Evolutionary conservation across 805 yeast species (phyloP).

Genomic region (Teunomyces gatunensis): DNA sequence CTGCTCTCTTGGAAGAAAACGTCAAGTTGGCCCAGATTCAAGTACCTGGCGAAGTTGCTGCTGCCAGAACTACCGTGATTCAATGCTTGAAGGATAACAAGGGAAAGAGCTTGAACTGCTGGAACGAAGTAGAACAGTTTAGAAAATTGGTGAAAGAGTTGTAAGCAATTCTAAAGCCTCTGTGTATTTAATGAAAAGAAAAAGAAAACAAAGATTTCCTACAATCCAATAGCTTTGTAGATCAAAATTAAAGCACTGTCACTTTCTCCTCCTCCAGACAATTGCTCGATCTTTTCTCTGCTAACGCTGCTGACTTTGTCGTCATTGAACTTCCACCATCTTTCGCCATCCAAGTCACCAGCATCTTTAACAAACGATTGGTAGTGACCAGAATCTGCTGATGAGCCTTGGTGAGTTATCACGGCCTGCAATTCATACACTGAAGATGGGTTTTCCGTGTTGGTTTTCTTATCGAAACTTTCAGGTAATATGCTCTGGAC

Average conservation of each 20-base stretch:
- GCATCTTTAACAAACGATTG: slow-evolving; percentile 83
- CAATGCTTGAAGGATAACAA: slow-evolving; percentile 61
- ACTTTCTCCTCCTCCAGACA: slow-evolving; percentile 98
- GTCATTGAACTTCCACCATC: slow-evolving; percentile 95
- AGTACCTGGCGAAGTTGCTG: slow-evolving; percentile 37
- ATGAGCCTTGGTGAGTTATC: slow-evolving; percentile 90
- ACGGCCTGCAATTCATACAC: slow-evolving; percentile 81
- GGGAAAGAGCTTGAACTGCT: slow-evolving; percentile 72
- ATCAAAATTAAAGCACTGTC: slow-evolving; percentile 90
- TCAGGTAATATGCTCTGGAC: slow-evolving; percentile 43
- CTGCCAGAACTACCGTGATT: slow-evolving; percentile 50
- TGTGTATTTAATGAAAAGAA: background rate
- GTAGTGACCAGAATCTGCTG: slow-evolving; percentile 97
- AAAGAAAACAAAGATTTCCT: background rate
- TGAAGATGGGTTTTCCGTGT: slow-evolving; percentile 82
- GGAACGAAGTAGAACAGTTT: slow-evolving; percentile 74
- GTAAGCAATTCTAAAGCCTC: slow-evolving; percentile 12
- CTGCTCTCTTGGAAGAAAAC: slow-evolving; percentile 33
- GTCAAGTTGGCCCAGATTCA: slow-evolving; percentile 30
- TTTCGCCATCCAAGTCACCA: slow-evolving; percentile 58
- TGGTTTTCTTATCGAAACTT: slow-evolving; percentile 21
- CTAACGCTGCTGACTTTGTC: slow-evolving; percentile 79
- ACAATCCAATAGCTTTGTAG: slow-evolving; percentile 76
- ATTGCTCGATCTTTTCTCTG: slow-evolving; percentile 74
- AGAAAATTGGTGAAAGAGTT: slow-evolving; percentile 54